Evolutionary conservation across 768 basidiomycete species (phyloP).

Genomic region (Mycena galopus): DNA sequence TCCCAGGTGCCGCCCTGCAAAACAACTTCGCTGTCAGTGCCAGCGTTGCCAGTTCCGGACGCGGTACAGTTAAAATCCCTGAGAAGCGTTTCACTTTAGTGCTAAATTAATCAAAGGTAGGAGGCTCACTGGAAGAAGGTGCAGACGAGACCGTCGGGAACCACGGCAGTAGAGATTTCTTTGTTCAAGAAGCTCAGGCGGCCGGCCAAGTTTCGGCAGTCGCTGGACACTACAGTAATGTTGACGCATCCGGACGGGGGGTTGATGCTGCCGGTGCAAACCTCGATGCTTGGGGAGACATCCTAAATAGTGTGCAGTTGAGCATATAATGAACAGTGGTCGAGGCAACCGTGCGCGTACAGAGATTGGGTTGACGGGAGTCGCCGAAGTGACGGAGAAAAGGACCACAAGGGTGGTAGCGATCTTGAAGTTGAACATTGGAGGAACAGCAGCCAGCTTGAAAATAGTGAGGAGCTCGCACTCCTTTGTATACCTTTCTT

Average conservation of each 20-base stretch:
- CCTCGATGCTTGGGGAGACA: not conserved
- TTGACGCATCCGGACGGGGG: not conserved
- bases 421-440: not conserved
- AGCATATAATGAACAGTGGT: no score
- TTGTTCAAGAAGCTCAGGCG: slow-evolving; percentile 9
- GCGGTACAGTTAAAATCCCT: not conserved
- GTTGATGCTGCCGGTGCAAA: not conserved
- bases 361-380: not conserved
- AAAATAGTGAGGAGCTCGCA: no score
- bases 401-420: not conserved
- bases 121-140: slow-evolving; percentile 13
- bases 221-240: not conserved
- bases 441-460: not conserved
- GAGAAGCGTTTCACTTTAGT: not conserved
- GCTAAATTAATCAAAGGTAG: not conserved
- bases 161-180: not conserved
- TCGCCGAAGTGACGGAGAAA: not conserved
- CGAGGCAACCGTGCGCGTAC: not conserved
- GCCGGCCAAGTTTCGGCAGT: not conserved
- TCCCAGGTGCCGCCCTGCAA: not conserved
- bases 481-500: no score
- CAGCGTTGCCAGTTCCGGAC: not conserved
- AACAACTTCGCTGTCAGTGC: not conserved
- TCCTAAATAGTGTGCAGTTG: not conserved
- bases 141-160: slow-evolving; percentile 10